phyloP scores from a whole-genome alignment of 352 stramenopile species.

The Achlya hypogyna region DNA sequence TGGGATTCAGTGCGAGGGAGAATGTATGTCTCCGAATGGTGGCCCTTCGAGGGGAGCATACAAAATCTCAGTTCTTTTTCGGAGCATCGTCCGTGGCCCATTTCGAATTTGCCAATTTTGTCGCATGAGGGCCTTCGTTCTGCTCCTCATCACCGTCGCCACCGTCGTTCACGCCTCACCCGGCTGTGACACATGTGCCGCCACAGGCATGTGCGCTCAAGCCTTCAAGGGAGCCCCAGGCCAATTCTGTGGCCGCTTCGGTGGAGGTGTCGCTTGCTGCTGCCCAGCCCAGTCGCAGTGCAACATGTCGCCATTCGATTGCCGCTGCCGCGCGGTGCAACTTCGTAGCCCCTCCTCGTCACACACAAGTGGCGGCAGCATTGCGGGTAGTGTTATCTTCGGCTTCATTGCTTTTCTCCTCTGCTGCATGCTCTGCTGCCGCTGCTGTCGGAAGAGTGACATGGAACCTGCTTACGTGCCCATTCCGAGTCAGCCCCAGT shows the following conservation, averaged over 20 bases:
- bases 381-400: background rate
- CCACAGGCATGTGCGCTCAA: background rate
- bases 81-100: background rate
- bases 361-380: background rate
- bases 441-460: background rate
- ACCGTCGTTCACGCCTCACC: background rate
- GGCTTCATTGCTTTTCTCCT: background rate
- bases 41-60: no score
- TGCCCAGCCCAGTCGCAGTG: conserved; percentile 1
- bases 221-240: background rate
- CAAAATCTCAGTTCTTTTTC: background rate
- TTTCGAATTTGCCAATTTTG: background rate
- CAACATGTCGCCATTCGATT: background rate
- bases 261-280: conserved; percentile 2
- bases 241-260: conserved; percentile 1
- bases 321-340: background rate
- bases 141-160: background rate
- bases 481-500: background rate
- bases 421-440: background rate
- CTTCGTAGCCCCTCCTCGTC: background rate
- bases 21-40: no score
- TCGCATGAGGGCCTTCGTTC: background rate
- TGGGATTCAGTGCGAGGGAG: no score
- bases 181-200: background rate
- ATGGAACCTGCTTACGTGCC: background rate